These are phyloP conservation scores for Rhododendron ovatum DNA, from an alignment of 148 eudicot genomes.

Conservation along the genomic window DNA sequence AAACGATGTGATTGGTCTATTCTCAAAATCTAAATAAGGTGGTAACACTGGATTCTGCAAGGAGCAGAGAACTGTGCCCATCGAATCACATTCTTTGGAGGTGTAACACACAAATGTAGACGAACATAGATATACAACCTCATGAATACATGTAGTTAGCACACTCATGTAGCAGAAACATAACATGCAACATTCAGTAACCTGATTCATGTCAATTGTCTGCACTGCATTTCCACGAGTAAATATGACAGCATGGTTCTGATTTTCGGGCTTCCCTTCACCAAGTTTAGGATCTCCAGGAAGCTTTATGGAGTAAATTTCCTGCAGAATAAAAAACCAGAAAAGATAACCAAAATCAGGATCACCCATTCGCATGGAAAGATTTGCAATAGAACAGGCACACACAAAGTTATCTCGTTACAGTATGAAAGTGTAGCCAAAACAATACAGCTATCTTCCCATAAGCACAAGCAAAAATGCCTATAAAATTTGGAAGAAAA, in stretches of 20 bases:
- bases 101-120: not conserved
- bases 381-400: not conserved
- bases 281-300: slow-evolving; percentile 99
- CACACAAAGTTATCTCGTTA: not conserved
- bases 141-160: not conserved
- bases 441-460: not conserved
- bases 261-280: slow-evolving; percentile 99
- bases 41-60: not conserved
- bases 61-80: not conserved
- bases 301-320: slow-evolving; percentile 81
- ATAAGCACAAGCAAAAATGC: not conserved
- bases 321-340: slow-evolving; percentile 39
- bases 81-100: not conserved
- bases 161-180: not conserved
- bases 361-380: not conserved
- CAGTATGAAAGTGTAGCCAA: not conserved
- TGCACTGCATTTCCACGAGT: slow-evolving; percentile 97
- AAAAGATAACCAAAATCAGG: not conserved
- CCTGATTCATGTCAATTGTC: slow-evolving; percentile 99
- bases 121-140: not conserved
- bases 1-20: not conserved
- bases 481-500: not conserved
- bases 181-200: slow-evolving; percentile 1
- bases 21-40: not conserved
- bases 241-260: slow-evolving; percentile 88